Base-by-base conservation (phyloP, 495 filamentous ascomycete genomes). In the Aspergillus hancockii region DNA sequence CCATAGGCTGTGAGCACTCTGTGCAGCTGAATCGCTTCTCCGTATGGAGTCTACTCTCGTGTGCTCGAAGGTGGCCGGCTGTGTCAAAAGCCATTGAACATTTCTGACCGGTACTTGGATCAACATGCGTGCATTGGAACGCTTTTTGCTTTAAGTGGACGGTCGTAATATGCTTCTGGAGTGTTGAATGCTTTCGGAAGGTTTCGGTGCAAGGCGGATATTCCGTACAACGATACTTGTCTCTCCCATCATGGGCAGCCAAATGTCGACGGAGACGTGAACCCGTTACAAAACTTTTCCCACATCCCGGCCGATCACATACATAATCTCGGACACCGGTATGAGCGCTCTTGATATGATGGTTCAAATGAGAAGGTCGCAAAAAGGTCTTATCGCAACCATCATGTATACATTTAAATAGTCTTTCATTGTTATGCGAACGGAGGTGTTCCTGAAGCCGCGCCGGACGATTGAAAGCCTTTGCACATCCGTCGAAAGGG, bases 121-220 rank as follows among this genome's bases (percentile, higher is more conserved):
- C 81, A 40, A 81, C 65, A 57, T 83, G 67, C 10, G 72, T 70
- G 70, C 93, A 97, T 3, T 79, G 74, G 60, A 84, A 95, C 1
- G 90, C 83, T 21, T 86, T 79, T 57, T 83, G 69, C 7, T 86
- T 77, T 22, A 93, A 77, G 68, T 98, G 94, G 3, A 80, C 83
- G 0, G 80, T 78, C 21, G 83, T 81, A 51, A 97, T 85, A 71
- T 98, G 94, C 18, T 88, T 85, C 63, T 91, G 85, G 12, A 98
- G 82, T 2, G 92, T 96, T 54, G 88, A 83, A 65, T 92, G 89
- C 70, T 97, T 98, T 43, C 94, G 83, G 72, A 98, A 98, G 14
- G 82, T 84, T 70, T 88, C 82, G 34, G 83, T 77, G 68, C 94
- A 98, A 1, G 83, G 88, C 8, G 87, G 83, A 59, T 87, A 87